Evolutionary conservation across 352 stramenopile species (phyloP), one percentile per base, ranked within the genome.

Genomic region (Phytophthora hybrid): DNA sequence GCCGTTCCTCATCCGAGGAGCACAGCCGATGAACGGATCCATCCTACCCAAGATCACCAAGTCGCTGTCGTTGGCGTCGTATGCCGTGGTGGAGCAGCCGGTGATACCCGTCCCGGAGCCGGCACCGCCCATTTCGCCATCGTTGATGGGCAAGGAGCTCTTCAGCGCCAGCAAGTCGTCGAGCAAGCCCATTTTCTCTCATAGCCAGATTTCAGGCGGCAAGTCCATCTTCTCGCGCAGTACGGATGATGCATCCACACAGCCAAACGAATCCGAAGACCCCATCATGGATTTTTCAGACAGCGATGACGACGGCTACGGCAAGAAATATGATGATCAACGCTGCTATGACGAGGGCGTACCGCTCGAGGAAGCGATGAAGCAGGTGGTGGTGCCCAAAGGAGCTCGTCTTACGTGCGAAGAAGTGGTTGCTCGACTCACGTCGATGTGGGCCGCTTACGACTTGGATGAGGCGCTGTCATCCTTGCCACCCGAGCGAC

Each of bases 401-500:
- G 88, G 88, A 21, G 60, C 73, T 32, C 71, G 73, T 3, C 84
- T 81, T 54, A 95, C 89, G 18, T 83, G 87, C 67, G 84, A 94
- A 74, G 89, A 95, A 80, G 82, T 94, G 52, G 79, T 92, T 39
- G 80, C 89, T 46, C 85, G 89, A 4, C 71, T 95, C 53, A 92
- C 80, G 21, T 89, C 85, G 31, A 94, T 95, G 89, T 95, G 89
- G 89, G 81, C 88, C 11, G 69, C 87, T 44, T 95, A 91, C 75
- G 86, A 91, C 31, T 64, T 89, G 31, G 76, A 89, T 10, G 83
- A 90, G 49, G 80, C 77, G 58, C 78, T 91, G 8, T 81, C 83
- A 49, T 78, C 80, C 29, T 74, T 90, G 53, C 73, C 79, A 32
- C 71, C 83, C 6, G 81, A 87, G 29, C 81, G 81, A 0, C 78